Conservation (phyloP, 1,139 yeast species). For the Ogataea hybrid region DNA sequence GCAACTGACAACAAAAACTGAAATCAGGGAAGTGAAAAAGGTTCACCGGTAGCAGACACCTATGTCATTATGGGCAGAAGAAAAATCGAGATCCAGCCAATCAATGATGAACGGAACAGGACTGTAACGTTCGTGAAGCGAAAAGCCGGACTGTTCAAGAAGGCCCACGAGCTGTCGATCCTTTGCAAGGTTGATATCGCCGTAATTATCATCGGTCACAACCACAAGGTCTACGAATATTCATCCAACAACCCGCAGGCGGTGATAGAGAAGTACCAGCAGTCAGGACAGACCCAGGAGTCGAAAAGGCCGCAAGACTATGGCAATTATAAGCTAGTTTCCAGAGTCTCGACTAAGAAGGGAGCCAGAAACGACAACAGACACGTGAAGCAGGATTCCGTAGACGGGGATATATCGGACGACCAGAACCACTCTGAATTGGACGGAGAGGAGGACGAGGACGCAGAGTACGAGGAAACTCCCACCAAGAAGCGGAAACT, state of each 20-base stretch:
- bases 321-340: conserved; percentile 29
- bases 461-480: no score
- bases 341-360: conserved; percentile 26
- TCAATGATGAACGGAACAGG: conserved; percentile 83
- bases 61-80: conserved; percentile 79
- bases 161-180: conserved; percentile 92
- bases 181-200: conserved; percentile 93
- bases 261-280: conserved; percentile 53
- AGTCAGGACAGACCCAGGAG: conserved; percentile 44
- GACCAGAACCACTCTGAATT: no score
- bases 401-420: no score
- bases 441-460: no score
- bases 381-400: no score
- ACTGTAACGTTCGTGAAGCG: conserved; percentile 91
- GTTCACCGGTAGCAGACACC: conserved; percentile 1
- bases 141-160: conserved; percentile 92
- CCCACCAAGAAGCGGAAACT: no score
- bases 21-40: no score
- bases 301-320: conserved; percentile 56
- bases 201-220: conserved; percentile 83
- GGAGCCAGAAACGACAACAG: no score
- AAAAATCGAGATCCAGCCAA: conserved; percentile 90
- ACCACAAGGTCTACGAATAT: conserved; percentile 61
- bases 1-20: no score
- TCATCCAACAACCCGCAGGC: conserved; percentile 63